Percentiles rank a stretch among this genome's conserved stretches.
Evolutionary conservation across 352 stramenopile genomes (phyloP).

Genomic region (Phytophthora hibernalis): DNA sequence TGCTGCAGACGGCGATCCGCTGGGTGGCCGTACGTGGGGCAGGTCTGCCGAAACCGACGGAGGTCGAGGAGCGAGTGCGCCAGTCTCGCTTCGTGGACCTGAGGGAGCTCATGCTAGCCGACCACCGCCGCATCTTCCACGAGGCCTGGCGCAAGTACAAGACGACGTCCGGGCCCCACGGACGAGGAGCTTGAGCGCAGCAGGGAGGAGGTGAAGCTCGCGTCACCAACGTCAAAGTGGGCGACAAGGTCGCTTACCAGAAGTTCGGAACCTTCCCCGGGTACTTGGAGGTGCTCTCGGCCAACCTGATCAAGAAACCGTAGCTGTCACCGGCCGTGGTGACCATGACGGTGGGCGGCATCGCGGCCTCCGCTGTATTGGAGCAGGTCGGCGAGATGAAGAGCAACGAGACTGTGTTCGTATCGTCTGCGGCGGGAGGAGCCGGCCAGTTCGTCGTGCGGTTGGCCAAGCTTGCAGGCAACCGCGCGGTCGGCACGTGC

Average conservation of each 20-base stretch:
- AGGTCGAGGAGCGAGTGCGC: slow-evolving; percentile 52
- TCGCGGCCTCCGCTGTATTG: slow-evolving; percentile 27
- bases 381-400: slow-evolving; percentile 38
- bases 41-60: slow-evolving; percentile 74
- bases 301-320: slow-evolving; percentile 27
- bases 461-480: slow-evolving; percentile 33
- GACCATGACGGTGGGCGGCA: slow-evolving; percentile 32
- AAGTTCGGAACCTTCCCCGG: slow-evolving; percentile 35
- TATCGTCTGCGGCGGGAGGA: slow-evolving; percentile 32
- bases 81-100: slow-evolving; percentile 72
- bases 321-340: slow-evolving; percentile 22
- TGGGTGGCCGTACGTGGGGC: slow-evolving; percentile 68
- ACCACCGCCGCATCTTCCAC: slow-evolving; percentile 66
- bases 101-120: slow-evolving; percentile 77
- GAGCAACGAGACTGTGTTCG: slow-evolving; percentile 30
- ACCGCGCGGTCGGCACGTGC: slow-evolving; percentile 36
- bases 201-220: slow-evolving; percentile 69
- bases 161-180: slow-evolving; percentile 57
- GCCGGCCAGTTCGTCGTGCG: slow-evolving; percentile 33
- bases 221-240: slow-evolving; percentile 51
- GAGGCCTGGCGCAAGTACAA: slow-evolving; percentile 84
- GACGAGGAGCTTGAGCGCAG: slow-evolving; percentile 69
- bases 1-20: slow-evolving; percentile 70
- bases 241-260: slow-evolving; percentile 47
- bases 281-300: slow-evolving; percentile 26